Percentiles rank a stretch among this genome's conserved stretches.
Evolutionary conservation across 2,329 filamentous ascomycete species (phyloP).

Genomic region (Stachybotrys chartarum): DNA sequence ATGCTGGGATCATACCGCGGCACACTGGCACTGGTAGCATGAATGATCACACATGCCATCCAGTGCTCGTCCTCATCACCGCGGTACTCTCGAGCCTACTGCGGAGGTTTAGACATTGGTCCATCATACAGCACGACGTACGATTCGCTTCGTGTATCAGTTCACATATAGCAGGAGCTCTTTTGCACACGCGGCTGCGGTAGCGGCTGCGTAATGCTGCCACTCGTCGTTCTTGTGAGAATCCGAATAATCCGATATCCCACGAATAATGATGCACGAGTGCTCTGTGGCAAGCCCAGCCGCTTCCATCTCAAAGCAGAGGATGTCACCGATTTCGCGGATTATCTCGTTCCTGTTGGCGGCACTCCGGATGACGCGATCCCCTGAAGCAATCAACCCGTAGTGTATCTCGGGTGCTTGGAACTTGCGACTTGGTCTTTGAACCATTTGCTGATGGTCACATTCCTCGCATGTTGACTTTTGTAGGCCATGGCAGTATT

Average conservation of each 20-base stretch:
- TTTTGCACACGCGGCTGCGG: conserved; percentile 7
- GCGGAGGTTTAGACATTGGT: no score
- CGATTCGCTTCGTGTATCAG: no score
- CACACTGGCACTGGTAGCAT: no score
- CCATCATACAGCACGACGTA: no score
- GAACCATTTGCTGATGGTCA: neutral
- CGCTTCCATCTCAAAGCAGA: neutral
- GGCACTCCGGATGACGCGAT: neutral
- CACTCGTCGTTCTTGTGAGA: neutral
- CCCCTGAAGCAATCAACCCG: neutral
- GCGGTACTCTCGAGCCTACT: no score
- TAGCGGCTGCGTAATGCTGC: neutral
- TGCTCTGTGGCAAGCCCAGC: neutral
- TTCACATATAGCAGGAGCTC: neutral
- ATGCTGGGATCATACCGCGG: no score
- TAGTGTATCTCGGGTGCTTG: neutral
- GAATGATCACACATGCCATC: no score
- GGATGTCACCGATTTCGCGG: neutral
- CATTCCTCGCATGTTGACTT: neutral
- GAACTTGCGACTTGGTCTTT: neutral
- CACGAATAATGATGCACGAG: neutral
- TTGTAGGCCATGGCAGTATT: neutral
- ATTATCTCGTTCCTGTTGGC: neutral
- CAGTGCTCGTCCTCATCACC: no score
- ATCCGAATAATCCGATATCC: neutral